Base-by-base conservation (phyloP, 2,329 filamentous ascomycete species). In the Fusarium protoensiforme region DNA sequence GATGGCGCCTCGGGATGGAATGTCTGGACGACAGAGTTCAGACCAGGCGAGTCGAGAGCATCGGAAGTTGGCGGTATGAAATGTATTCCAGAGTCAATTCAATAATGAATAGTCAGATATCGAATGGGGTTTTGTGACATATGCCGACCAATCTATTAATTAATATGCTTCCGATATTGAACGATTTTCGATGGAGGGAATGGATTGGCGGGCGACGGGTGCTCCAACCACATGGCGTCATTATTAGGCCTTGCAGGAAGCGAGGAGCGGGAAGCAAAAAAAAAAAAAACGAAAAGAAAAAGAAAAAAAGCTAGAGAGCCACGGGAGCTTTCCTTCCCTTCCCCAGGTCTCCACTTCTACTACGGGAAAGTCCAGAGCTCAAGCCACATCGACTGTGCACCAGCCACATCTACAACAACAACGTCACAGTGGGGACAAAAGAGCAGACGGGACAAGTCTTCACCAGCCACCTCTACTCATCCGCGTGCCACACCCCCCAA, bases 381-480 rank as follows among this genome's bases (percentile, higher is more conserved):
- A 61, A 61, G 70, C 69, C 70, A 73, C 70, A 43, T 29, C 5
- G 8, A 36, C 20, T 24, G 20, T 38, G n/a, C 7, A 48, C 18
- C 14, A 53, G 71, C 71, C 71, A 73, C 71, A 63, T 18, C 6
- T 10, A 16, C 53, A 48, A 57, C 31, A 16, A 10, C 24, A 74
- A 66, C 71, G 68, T 73, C 71, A 73, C 67, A 59, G 70, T 60
- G 66, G 59, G 9, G 11, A 33, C 9, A 8, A 31, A 31, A 11
- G 13, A 16, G 16, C n/a, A n/a, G n/a, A n/a, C n/a, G n/a, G n/a
- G n/a, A 16, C 2, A 20, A 20, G 20, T 18, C 46, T 36, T 10
- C 63, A 65, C 61, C 74, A 77, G 75, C 75, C 75, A 77, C 75
- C 53, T 57, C 31, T 14, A 22, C 39, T 27, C 16, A 14, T 54